phyloP scores from a whole-genome alignment of 139 green algal genomes.

The Chlorokybus atmophyticus region DNA sequence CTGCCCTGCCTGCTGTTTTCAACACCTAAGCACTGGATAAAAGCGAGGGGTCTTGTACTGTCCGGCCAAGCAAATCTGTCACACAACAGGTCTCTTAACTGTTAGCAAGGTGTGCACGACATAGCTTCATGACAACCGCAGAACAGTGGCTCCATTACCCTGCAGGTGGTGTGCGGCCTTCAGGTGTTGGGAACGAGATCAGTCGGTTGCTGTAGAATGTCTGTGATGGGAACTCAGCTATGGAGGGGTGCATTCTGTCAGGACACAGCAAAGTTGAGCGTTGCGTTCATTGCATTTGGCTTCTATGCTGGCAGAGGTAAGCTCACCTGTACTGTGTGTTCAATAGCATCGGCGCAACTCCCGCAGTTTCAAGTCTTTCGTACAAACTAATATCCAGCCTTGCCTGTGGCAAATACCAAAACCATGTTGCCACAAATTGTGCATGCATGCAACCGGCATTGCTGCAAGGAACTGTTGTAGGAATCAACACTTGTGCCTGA shows the following conservation, averaged over 20 bases:
- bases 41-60: constrained; percentile 14
- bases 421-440: background rate
- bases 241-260: constrained; percentile 33
- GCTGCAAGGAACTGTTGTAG: background rate
- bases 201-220: constrained; percentile 49
- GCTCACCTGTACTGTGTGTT: constrained; percentile 84
- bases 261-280: too few species aligned
- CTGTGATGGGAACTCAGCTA: constrained; percentile 24
- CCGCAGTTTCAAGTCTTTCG: too few species aligned
- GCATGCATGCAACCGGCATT: background rate
- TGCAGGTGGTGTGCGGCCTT: constrained; percentile 11
- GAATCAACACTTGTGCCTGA: background rate
- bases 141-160: too few species aligned
- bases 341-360: constrained; percentile 57
- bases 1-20: too few species aligned
- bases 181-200: constrained; percentile 20
- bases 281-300: too few species aligned
- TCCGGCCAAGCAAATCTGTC: constrained; percentile 19
- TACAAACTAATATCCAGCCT: constrained; percentile 55
- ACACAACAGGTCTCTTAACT: too few species aligned
- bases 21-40: constrained; percentile 17
- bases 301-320: too few species aligned
- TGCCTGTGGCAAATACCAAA: background rate
- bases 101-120: too few species aligned
- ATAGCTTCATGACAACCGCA: too few species aligned